These are phyloP conservation scores for Hypoxylon sp. DNA, from an alignment of 2,329 filamentous ascomycete genomes.

Conservation along the genomic window DNA sequence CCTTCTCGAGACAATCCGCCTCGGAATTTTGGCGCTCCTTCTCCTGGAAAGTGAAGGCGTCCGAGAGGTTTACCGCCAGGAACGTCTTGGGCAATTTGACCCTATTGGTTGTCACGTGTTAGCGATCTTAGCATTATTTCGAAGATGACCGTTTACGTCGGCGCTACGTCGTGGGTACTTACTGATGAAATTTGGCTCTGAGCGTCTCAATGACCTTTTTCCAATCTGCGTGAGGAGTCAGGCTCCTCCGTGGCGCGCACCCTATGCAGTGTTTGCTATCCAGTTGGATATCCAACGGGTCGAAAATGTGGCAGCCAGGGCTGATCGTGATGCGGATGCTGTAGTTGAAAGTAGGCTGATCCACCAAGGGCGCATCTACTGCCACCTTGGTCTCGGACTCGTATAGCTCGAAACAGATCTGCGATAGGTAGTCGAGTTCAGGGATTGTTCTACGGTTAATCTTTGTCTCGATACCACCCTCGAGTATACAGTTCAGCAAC, in stretches of 20 bases:
- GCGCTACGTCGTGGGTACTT: slow-evolving; percentile 58
- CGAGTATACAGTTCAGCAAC: slow-evolving; percentile 95
- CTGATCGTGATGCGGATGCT: slow-evolving; percentile 96
- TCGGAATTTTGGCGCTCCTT: slow-evolving; percentile 67
- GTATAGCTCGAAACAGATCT: slow-evolving; percentile 98
- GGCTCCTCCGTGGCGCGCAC: slow-evolving; percentile 87
- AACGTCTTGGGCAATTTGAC: slow-evolving; percentile 78
- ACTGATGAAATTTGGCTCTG: slow-evolving; percentile 95
- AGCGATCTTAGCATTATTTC: slow-evolving; percentile 26
- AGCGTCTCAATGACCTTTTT: slow-evolving; percentile 97
- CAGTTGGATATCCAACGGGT: slow-evolving; percentile 95
- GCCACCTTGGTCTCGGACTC: slow-evolving; percentile 84
- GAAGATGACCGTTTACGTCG: slow-evolving; percentile 27
- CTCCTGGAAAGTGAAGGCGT: slow-evolving; percentile 73
- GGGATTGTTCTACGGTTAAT: slow-evolving; percentile 96
- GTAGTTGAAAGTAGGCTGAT: slow-evolving; percentile 87
- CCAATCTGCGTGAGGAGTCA: slow-evolving; percentile 95
- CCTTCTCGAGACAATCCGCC: slow-evolving; percentile 65
- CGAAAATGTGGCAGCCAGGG: slow-evolving; percentile 95
- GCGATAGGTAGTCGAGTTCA: slow-evolving; percentile 95
- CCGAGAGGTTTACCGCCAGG: slow-evolving; percentile 74
- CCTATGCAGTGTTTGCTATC: slow-evolving; percentile 98
- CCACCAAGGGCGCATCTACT: slow-evolving; percentile 61
- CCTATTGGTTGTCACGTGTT: slow-evolving; percentile 56
- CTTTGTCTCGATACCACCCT: slow-evolving; percentile 96